phyloP scores from a whole-genome alignment of 2,329 filamentous ascomycete species.

The Xylariales sp. region DNA sequence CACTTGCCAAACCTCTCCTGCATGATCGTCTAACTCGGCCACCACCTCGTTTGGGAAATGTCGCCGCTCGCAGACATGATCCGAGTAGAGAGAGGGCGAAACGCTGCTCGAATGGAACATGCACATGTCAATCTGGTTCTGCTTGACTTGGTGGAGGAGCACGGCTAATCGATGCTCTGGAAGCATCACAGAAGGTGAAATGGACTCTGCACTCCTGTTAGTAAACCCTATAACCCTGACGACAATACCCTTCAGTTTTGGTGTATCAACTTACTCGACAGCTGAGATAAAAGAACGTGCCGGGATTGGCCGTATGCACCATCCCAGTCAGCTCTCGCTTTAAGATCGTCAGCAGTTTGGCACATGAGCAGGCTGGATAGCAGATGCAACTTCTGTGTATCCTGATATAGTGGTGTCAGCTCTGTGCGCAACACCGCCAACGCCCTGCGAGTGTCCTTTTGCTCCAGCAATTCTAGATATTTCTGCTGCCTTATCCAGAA shows the following conservation, averaged over 20 bases:
- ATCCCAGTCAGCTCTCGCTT: constrained; percentile 76
- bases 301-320: constrained; percentile 73
- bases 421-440: constrained; percentile 82
- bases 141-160: constrained; percentile 78
- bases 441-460: constrained; percentile 66
- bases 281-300: constrained; percentile 67
- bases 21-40: constrained; percentile 67
- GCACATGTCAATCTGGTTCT: constrained; percentile 76
- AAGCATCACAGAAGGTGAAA: constrained; percentile 95
- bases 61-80: constrained; percentile 76
- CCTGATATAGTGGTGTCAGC: constrained; percentile 79
- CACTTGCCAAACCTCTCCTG: constrained; percentile 86
- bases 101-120: constrained; percentile 80
- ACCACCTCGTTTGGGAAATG: constrained; percentile 74
- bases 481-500: constrained; percentile 92
- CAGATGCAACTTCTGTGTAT: constrained; percentile 72
- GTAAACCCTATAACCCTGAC: no score
- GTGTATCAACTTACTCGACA: constrained; percentile 73
- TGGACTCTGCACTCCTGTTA: constrained; percentile 70
- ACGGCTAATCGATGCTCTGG: constrained; percentile 83
- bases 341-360: constrained; percentile 70
- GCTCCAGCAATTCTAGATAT: constrained; percentile 84
- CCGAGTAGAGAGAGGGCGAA: constrained; percentile 80
- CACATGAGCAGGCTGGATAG: constrained; percentile 93
- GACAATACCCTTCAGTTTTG: no score